Evolutionary conservation across 2,329 filamentous ascomycete species (phyloP), one percentile per base, ranked within the genome.

Genomic region (Pezizomycotina sp.): DNA sequence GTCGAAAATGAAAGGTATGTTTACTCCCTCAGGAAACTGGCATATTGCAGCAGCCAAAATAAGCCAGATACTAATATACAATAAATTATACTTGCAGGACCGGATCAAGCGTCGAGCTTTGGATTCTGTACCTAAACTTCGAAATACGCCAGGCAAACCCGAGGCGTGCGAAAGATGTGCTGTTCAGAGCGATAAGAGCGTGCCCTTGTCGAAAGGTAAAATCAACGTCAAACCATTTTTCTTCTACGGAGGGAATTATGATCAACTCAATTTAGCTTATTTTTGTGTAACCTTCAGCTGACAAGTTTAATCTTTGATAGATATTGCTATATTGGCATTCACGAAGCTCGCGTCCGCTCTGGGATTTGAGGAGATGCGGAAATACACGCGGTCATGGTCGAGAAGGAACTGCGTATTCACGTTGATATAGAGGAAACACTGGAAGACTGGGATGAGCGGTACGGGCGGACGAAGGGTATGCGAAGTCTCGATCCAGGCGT

Each of bases 341-440:
- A 58, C 59, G 27, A 55, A 60, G 24, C 48, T 60, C 24, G 47
- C 42, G 23, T 43, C 62, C 20, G 50, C 38, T 33, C 53, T 71
- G 50, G 49, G 39, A 1, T 56, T 58, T 12, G 58, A 58, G 18
- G 68, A 75, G 36, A 47, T 70, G 42, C 61, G 57, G 34, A 61
- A 60, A 52, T 73, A 10, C 69, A 67, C 52, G 60, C 64, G 44
- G 61, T 71, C 5, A 58, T 75, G 51, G 58, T 41, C 19, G 71
- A 76, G 55, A 73, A 73, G 54, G 71, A 71, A 48, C 43, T 75
- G 43, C 60, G 73, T 42, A 53, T 75, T 15, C 66, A 69, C 55
- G 56, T 68, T 34, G 62, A 71, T 48, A 51, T 71, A 19, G 62
- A 66, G 42, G 58, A 62, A 12, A 43, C 54, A 23, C 46, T 62